Conservation (phyloP, 2,329 filamentous ascomycete genomes). For the Zopfia rhizophila region DNA sequence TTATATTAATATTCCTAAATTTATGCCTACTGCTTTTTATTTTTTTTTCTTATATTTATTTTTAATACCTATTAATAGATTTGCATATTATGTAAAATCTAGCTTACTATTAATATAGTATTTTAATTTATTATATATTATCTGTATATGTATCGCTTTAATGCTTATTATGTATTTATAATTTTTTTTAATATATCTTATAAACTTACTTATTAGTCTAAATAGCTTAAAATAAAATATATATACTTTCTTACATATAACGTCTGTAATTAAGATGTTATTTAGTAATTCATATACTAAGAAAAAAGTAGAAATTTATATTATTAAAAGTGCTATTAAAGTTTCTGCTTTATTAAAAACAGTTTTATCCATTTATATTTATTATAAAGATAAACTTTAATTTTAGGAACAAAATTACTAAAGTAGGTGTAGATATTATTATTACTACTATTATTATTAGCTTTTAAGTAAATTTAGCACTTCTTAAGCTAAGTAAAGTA, state of each 20-base stretch:
- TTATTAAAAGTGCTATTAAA: too few species aligned
- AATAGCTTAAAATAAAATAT: slow-evolving; percentile 4
- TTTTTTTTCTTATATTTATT: slow-evolving; percentile 1
- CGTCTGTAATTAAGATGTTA: slow-evolving; percentile 8
- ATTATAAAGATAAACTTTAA: too few species aligned
- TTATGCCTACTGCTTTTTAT: not conserved
- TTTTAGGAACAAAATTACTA: too few species aligned
- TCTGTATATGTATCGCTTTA: slow-evolving; percentile 4
- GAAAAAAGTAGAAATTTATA: slow-evolving; percentile 4
- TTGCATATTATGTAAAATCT: slow-evolving; percentile 1
- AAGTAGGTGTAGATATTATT: too few species aligned
- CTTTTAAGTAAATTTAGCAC: slow-evolving; percentile 1
- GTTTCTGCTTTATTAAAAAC: too few species aligned
- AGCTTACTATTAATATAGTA: not conserved
- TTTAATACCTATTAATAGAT: slow-evolving; percentile 1
- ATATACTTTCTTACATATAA: slow-evolving; percentile 5
- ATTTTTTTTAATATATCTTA: not conserved
- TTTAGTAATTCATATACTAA: slow-evolving; percentile 4
- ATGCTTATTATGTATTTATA: not conserved
- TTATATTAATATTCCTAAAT: not conserved
- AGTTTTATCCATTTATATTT: too few species aligned
- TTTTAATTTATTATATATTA: not conserved
- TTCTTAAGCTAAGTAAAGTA: slow-evolving; percentile 2
- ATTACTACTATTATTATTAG: too few species aligned
- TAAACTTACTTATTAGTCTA: too few species aligned